A percentile compares a stretch with the other conserved stretches of the same genome.
Conservation (phyloP, 169 alveolate genomes). For the Eimeria sp. region DNA sequence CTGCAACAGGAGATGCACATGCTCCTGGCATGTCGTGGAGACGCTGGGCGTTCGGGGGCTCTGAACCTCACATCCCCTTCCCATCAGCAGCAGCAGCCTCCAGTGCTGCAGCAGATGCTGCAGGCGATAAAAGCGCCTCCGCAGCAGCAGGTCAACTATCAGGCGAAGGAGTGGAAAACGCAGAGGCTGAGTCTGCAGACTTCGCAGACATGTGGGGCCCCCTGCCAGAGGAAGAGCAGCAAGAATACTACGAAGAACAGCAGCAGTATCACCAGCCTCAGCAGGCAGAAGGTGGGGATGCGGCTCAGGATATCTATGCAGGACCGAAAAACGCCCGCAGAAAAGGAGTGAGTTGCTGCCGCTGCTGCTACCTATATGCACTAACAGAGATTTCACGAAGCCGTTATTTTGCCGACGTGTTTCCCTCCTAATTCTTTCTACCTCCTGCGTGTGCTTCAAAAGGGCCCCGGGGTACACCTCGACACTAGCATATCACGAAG, state of each 20-base stretch:
- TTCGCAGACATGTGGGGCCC: constrained; percentile 58
- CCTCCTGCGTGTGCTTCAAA: background rate
- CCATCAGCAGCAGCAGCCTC: constrained; percentile 44
- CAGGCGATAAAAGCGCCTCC: background rate
- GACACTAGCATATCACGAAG: constrained; percentile 19
- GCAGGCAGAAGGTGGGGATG: background rate
- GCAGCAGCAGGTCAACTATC: background rate
- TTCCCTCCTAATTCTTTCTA: background rate
- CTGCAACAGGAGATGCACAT: constrained; percentile 18
- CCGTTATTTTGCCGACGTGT: background rate
- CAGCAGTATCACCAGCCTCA: background rate
- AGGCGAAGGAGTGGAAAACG: background rate
- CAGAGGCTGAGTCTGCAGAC: constrained; percentile 51
- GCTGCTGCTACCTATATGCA: constrained; percentile 1
- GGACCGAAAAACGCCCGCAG: constrained; percentile 6
- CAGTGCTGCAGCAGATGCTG: constrained; percentile 23
- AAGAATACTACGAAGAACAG: background rate
- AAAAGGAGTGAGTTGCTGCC: background rate
- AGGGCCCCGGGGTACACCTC: constrained; percentile 25
- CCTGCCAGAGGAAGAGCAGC: constrained; percentile 36
- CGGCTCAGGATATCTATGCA: background rate
- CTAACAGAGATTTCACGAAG: background rate
- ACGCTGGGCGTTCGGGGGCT: constrained; percentile 51
- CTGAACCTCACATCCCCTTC: background rate
- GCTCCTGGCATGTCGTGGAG: constrained; percentile 74